Percentiles rank a stretch among this genome's conserved stretches.
phyloP scores from a whole-genome alignment of 768 basidiomycete species.

The Russula griseocarnosa region DNA sequence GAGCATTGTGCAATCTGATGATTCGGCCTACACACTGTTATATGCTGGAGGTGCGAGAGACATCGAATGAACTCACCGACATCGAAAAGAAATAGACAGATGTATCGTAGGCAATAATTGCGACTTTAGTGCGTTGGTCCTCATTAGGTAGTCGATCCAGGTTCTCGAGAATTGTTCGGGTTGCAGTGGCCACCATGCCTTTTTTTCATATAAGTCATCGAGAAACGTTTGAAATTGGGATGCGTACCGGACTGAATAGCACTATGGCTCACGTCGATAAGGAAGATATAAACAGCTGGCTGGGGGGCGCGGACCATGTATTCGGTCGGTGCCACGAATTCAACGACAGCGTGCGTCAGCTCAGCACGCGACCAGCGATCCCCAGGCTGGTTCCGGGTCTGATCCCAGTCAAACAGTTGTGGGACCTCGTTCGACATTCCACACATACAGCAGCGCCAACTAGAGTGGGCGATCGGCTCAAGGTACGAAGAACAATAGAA shows the following conservation, averaged over 20 bases:
- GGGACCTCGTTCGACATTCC: slow-evolving; percentile 98
- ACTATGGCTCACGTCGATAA: slow-evolving; percentile 92
- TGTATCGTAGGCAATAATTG: slow-evolving; percentile 87
- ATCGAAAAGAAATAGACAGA: slow-evolving; percentile 97
- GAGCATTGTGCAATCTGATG: slow-evolving; percentile 84
- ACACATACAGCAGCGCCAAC: slow-evolving; percentile 99
- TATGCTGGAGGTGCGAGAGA: slow-evolving; percentile 1
- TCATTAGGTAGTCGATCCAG: slow-evolving; percentile 94
- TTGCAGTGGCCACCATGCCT: slow-evolving; percentile 99
- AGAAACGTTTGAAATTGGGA: not conserved
- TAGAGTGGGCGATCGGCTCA: slow-evolving; percentile 31
- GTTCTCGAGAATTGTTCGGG: slow-evolving; percentile 92
- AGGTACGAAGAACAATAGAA: not conserved
- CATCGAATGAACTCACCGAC: slow-evolving; percentile 48
- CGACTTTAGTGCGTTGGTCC: slow-evolving; percentile 86
- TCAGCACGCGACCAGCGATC: slow-evolving; percentile 94
- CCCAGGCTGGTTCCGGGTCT: slow-evolving; percentile 85
- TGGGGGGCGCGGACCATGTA: slow-evolving; percentile 99
- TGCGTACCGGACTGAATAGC: slow-evolving; percentile 84
- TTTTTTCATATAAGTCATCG: slow-evolving; percentile 3
- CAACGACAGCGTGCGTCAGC: slow-evolving; percentile 90
- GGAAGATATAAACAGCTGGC: slow-evolving; percentile 93
- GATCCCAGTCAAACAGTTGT: slow-evolving; percentile 98
- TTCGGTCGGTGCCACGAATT: slow-evolving; percentile 96
- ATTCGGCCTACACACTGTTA: slow-evolving; percentile 47